A percentile compares a stretch with the other conserved stretches of the same genome.
Conservation (phyloP, 2,329 filamentous ascomycete species). For the Cercospora janseana region DNA sequence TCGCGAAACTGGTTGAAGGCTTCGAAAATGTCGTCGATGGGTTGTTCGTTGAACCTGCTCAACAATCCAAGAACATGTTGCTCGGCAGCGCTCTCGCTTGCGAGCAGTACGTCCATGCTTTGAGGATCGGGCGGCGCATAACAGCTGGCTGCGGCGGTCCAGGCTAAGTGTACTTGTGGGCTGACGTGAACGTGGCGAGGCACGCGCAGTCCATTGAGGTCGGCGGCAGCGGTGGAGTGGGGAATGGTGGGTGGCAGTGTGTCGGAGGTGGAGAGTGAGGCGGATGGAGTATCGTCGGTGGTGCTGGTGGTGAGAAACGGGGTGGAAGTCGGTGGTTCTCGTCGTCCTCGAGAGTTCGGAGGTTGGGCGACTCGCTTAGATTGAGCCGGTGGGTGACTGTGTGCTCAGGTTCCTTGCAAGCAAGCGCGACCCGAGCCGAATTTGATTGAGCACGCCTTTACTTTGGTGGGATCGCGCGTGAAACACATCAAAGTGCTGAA, state of each 20-base stretch:
- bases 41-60: constrained; percentile 27
- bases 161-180: constrained; percentile 58
- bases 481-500: not conserved
- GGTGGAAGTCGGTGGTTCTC: not conserved
- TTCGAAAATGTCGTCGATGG: constrained; percentile 27
- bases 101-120: constrained; percentile 38
- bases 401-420: too few relatives aligned
- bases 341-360: not conserved
- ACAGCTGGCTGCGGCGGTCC: constrained; percentile 28
- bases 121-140: constrained; percentile 29
- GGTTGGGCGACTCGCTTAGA: not conserved
- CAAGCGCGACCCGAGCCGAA: constrained; percentile 5
- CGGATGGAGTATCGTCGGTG: not conserved
- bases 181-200: constrained; percentile 42
- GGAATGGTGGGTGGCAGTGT: constrained; percentile 5
- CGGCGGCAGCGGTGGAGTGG: constrained; percentile 17
- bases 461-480: not conserved
- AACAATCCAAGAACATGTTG: constrained; percentile 32
- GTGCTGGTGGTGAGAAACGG: not conserved
- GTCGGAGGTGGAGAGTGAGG: not conserved
- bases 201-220: constrained; percentile 56
- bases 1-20: constrained; percentile 57
- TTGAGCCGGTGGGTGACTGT: constrained; percentile 4
- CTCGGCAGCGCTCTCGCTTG: constrained; percentile 32
- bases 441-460: constrained; percentile 2